phyloP scores from a whole-genome alignment of 345 rosid genomes.

The Melaleuca quinquenervia region DNA sequence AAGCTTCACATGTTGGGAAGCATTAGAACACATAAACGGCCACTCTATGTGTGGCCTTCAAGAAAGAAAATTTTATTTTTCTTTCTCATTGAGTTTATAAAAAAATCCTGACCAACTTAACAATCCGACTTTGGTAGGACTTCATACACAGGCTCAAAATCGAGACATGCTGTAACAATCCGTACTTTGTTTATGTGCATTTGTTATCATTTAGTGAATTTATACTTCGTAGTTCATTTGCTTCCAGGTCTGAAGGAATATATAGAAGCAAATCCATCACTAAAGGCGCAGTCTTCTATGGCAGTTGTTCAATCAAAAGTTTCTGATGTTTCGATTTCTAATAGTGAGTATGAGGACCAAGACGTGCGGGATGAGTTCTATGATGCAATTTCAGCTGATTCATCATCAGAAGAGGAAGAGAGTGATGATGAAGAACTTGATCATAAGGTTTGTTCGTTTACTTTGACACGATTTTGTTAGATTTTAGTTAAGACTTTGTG shows the following conservation, averaged over 20 bases:
- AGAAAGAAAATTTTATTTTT: no score
- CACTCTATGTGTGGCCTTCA: neutral
- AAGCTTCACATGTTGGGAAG: neutral
- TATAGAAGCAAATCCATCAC: constrained; percentile 82
- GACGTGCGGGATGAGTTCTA: constrained; percentile 75
- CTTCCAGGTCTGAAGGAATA: constrained; percentile 86
- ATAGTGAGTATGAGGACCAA: constrained; percentile 47
- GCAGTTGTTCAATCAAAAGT: constrained; percentile 46
- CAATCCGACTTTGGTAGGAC: neutral
- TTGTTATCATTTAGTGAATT: neutral
- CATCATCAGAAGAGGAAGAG: constrained; percentile 71
- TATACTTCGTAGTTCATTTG: constrained; percentile 4
- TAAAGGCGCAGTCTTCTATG: constrained; percentile 40
- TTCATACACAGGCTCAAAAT: neutral
- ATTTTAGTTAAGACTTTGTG: neutral
- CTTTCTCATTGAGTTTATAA: neutral
- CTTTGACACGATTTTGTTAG: neutral
- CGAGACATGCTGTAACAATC: neutral
- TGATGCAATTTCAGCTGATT: constrained; percentile 67
- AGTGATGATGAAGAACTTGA: constrained; percentile 21
- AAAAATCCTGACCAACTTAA: neutral
- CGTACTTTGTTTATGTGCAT: neutral
- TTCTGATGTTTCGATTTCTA: constrained; percentile 27
- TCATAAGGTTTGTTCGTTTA: neutral
- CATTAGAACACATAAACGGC: neutral